Percentiles rank a stretch among this genome's conserved stretches.
Evolutionary conservation across 805 yeast genomes (phyloP).

Genomic region (Candida ficus): DNA sequence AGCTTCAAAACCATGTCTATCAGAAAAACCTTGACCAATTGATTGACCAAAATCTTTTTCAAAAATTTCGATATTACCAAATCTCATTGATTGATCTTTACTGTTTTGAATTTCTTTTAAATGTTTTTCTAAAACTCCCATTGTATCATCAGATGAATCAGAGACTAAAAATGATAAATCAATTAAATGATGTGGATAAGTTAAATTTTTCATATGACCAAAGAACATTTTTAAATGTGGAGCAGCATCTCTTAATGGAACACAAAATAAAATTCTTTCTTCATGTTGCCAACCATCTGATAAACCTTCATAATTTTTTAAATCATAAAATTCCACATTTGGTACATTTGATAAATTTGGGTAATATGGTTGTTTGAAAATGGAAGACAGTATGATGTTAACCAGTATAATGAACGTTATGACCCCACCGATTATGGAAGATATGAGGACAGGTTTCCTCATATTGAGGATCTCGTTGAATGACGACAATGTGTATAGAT

Average conservation of each 20-base stretch:
- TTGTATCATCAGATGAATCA: slow-evolving; percentile 86
- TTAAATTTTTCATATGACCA: slow-evolving; percentile 69
- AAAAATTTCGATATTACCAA: slow-evolving; percentile 80
- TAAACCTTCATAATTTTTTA: slow-evolving; percentile 62
- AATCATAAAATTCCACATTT: slow-evolving; percentile 65
- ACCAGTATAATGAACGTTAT: slow-evolving; percentile 12
- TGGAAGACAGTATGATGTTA: slow-evolving; percentile 10
- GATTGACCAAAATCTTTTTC: slow-evolving; percentile 93
- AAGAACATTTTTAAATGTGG: slow-evolving; percentile 88
- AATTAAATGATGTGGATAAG: slow-evolving; percentile 83
- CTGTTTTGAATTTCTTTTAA: slow-evolving; percentile 63
- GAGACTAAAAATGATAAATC: slow-evolving; percentile 85
- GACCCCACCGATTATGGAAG: slow-evolving; percentile 13
- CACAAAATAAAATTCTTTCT: slow-evolving; percentile 81
- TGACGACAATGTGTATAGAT: neutral
- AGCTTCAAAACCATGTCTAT: slow-evolving; percentile 93
- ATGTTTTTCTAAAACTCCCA: slow-evolving; percentile 57
- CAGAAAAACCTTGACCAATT: slow-evolving; percentile 90
- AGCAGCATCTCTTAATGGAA: slow-evolving; percentile 90
- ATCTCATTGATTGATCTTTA: slow-evolving; percentile 53
- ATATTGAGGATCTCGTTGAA: neutral
- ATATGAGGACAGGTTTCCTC: slow-evolving; percentile 5
- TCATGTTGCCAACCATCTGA: slow-evolving; percentile 76
- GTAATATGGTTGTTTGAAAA: slow-evolving; percentile 22
- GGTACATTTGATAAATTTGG: slow-evolving; percentile 32